Evolutionary conservation across 257 asterid species (phyloP).

Genomic region (Solanum etuberosum): DNA sequence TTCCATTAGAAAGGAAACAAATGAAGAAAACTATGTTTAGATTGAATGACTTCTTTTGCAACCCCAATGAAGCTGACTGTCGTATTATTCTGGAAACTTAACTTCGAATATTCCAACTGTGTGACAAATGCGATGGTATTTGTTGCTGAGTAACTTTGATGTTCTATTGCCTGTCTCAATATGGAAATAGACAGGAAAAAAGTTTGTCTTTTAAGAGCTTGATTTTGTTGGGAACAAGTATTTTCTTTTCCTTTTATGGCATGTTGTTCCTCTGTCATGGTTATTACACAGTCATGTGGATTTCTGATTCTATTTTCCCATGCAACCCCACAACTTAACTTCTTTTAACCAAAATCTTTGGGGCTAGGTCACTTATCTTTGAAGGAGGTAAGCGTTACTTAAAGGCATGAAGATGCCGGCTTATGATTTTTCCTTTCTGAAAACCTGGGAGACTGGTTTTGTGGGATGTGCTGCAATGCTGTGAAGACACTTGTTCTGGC

Average conservation of each 20-base stretch:
- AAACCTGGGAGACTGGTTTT: not conserved
- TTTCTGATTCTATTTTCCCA: slow-evolving; percentile 12
- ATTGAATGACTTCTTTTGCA: not conserved
- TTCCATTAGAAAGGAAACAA: not conserved
- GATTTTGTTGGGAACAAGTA: slow-evolving; percentile 4
- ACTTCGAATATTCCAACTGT: not conserved
- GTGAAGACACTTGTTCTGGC: not conserved
- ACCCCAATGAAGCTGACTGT: not conserved
- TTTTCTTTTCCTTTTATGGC: not conserved
- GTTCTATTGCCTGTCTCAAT: not conserved
- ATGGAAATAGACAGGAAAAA: not conserved
- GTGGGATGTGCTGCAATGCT: not conserved
- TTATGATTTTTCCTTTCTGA: not conserved
- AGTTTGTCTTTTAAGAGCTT: slow-evolving; percentile 1
- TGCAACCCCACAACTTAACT: not conserved
- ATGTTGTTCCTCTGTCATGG: not conserved
- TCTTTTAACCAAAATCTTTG: not conserved
- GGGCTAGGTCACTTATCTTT: not conserved
- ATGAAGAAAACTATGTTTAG: not conserved
- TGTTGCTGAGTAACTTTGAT: not conserved
- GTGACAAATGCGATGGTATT: not conserved
- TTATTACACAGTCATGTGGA: not conserved
- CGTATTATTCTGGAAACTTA: not conserved
- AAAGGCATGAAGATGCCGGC: not conserved
- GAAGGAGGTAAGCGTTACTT: not conserved